These are phyloP conservation scores for Neurospora sp. DNA, from an alignment of 495 filamentous ascomycete genomes.

Conservation along the genomic window DNA sequence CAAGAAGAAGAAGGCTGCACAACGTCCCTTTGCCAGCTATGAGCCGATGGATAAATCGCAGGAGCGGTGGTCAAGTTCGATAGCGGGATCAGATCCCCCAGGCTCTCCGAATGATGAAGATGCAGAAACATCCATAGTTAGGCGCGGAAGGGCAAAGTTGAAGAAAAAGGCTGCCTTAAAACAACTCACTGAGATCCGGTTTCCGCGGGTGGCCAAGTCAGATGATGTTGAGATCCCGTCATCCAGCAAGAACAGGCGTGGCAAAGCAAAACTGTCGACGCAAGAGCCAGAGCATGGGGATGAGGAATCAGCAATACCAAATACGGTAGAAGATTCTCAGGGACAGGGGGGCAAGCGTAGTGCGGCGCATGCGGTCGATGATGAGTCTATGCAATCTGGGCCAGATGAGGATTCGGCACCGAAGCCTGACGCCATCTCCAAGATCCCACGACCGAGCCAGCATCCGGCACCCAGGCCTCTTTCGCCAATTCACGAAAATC, in stretches of 20 bases:
- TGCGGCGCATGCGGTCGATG: conserved; percentile 1
- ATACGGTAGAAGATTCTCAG: conserved; percentile 26
- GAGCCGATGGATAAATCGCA: conserved; percentile 27
- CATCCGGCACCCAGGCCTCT: background rate
- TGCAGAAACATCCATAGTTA: conserved; percentile 8
- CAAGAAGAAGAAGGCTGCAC: conserved; percentile 9
- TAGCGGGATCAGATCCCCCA: background rate
- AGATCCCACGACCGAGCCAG: conserved; percentile 7
- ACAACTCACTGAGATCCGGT: conserved; percentile 26
- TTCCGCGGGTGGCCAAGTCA: conserved; percentile 19
- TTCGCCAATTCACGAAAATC: background rate
- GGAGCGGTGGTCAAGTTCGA: conserved; percentile 18
- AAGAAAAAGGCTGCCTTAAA: conserved; percentile 28
- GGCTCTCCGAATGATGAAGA: conserved; percentile 16
- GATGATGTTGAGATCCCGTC: conserved; percentile 31
- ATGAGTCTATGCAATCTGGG: conserved; percentile 16
- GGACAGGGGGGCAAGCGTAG: conserved; percentile 6
- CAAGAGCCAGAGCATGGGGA: conserved; percentile 2
- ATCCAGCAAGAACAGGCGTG: conserved; percentile 19
- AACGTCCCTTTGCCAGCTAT: conserved; percentile 20
- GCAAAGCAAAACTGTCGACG: conserved; percentile 10
- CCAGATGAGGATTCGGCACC: conserved; percentile 7
- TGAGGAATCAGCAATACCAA: conserved; percentile 12
- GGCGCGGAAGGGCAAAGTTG: conserved; percentile 13
- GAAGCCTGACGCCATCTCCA: background rate